phyloP scores from a whole-genome alignment of 1,284 basidiomycete species.

The Tilletia horrida region DNA sequence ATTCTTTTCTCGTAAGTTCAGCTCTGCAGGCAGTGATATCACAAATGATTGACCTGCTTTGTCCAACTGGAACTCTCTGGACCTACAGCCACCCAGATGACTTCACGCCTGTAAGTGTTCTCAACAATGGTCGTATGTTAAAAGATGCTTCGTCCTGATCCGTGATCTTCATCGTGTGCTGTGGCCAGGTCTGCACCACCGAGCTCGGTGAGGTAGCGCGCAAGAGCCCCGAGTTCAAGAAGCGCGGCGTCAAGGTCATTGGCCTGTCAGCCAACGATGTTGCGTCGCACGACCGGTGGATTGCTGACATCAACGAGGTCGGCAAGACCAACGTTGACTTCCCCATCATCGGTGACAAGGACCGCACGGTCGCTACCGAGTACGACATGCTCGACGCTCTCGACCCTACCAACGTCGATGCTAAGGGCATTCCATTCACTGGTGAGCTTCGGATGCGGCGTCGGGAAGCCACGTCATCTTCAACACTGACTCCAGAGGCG shows the following conservation, averaged over 20 bases:
- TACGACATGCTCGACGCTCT: constrained; percentile 96
- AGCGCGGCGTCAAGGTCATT: constrained; percentile 76
- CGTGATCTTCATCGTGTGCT: no score
- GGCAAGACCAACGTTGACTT: constrained; percentile 73
- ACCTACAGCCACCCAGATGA: constrained; percentile 72
- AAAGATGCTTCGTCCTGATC: no score
- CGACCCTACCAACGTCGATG: constrained; percentile 89
- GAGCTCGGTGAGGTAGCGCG: constrained; percentile 94
- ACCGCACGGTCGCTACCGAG: constrained; percentile 66
- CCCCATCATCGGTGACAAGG: constrained; percentile 92
- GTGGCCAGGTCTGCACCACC: constrained; percentile 68
- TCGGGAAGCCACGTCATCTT: no score
- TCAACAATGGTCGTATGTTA: no score
- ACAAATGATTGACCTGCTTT: not conserved
- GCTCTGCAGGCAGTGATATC: not conserved
- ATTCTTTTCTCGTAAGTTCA: constrained; percentile 51
- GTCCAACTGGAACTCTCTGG: constrained; percentile 64
- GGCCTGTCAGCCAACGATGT: constrained; percentile 88
- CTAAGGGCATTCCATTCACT: constrained; percentile 72
- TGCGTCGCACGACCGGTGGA: constrained; percentile 76
- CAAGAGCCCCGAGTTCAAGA: constrained; percentile 75
- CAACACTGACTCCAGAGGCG: no score
- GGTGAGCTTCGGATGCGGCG: constrained; percentile 67
- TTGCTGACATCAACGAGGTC: constrained; percentile 76
- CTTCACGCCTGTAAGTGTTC: constrained; percentile 53